Percentiles rank a stretch among this genome's conserved stretches.
Evolutionary conservation across 257 asterid species (phyloP).

Genomic region (Rubia yunnanensis): DNA sequence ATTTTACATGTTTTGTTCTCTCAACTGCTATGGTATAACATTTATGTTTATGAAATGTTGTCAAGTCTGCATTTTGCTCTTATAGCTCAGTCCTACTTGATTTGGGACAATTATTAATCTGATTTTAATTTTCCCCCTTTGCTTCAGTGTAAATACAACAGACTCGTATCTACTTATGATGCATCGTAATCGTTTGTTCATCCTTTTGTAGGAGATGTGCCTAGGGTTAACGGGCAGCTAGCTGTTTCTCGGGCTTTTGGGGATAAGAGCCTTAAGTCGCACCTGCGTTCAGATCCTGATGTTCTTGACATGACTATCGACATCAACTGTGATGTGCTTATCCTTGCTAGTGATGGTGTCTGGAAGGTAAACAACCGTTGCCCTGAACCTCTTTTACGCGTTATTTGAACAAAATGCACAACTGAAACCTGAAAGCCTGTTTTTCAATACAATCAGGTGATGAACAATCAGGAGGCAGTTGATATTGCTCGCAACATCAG

Average conservation of each 20-base stretch:
- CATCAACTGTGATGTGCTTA: conserved; percentile 26
- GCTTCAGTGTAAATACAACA: background rate
- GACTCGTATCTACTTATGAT: background rate
- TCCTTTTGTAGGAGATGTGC: conserved; percentile 29
- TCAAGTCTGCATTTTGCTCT: background rate
- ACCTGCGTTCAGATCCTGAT: conserved; percentile 39
- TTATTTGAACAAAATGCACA: background rate
- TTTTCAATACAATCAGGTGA: conserved; percentile 20
- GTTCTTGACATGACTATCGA: conserved; percentile 22
- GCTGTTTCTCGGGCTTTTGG: conserved; percentile 46
- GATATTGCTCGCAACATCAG: conserved; percentile 21
- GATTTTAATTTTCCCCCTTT: background rate
- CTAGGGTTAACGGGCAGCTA: conserved; percentile 37
- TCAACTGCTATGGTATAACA: background rate
- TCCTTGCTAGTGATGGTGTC: conserved; percentile 38
- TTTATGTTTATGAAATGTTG: background rate
- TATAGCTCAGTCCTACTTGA: background rate
- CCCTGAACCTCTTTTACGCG: background rate
- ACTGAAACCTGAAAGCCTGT: background rate
- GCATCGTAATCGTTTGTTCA: background rate
- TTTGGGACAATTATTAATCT: background rate
- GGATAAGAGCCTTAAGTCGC: conserved; percentile 34
- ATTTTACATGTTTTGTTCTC: background rate
- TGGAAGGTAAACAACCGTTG: conserved; percentile 33
- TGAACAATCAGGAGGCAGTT: conserved; percentile 37